These are phyloP conservation scores for Piedraia hortae DNA, from an alignment of 2,329 filamentous ascomycete species.

Conservation along the genomic window DNA sequence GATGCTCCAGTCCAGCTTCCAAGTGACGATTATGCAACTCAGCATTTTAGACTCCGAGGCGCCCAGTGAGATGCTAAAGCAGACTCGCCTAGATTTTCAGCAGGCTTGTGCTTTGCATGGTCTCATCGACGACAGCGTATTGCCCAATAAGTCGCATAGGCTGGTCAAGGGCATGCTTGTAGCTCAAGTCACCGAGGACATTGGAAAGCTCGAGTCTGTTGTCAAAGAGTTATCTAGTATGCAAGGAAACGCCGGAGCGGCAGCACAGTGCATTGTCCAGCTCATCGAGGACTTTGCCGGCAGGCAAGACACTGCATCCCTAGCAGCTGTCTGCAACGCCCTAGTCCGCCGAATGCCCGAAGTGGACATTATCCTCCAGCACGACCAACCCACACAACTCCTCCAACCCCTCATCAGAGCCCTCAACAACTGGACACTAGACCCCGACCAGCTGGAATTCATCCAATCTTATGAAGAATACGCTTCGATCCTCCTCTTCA, in stretches of 20 bases:
- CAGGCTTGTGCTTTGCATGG: conserved; percentile 74
- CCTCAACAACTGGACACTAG: conserved; percentile 54
- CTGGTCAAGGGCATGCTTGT: conserved; percentile 45
- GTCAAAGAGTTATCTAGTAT: conserved; percentile 65
- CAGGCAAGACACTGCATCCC: conserved; percentile 51
- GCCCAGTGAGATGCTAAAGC: conserved; percentile 27
- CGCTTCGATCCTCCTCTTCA: conserved; percentile 44
- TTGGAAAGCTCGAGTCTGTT: conserved; percentile 45
- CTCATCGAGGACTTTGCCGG: conserved; percentile 32
- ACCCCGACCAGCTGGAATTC: conserved; percentile 57
- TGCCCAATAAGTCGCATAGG: conserved; percentile 9
- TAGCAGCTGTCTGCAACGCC: conserved; percentile 45
- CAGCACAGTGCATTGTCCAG: conserved; percentile 37
- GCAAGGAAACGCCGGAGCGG: conserved; percentile 73
- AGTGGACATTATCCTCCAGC: conserved; percentile 49
- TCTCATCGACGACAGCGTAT: conserved; percentile 72
- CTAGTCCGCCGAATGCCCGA: conserved; percentile 45
- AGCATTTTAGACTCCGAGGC: conserved; percentile 28
- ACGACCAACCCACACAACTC: conserved; percentile 41
- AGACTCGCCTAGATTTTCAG: conserved; percentile 57
- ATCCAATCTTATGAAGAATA: conserved; percentile 74
- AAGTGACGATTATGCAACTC: conserved; percentile 37
- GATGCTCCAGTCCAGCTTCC: conserved; percentile 38
- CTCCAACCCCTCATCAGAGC: conserved; percentile 47
- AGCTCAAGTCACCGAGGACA: conserved; percentile 47